Base-by-base conservation (phyloP, 2,329 filamentous ascomycete species). In the Ophiosphaerella herpotricha region DNA sequence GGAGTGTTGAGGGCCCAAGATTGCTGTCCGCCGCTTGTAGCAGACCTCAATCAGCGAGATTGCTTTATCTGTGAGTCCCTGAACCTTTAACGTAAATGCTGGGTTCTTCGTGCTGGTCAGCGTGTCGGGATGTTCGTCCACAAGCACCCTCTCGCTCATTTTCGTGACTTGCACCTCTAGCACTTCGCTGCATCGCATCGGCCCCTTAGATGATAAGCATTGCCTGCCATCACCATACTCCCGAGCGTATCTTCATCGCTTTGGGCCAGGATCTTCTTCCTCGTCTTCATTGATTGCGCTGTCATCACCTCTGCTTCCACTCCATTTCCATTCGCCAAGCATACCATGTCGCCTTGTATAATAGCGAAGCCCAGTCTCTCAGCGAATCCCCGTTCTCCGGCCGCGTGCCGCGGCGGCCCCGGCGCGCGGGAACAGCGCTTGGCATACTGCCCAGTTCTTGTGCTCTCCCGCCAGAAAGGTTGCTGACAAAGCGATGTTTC, bases 321-420 rank as follows among this genome's bases (percentile, higher is more conserved):
- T 38, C 14, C 38, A 14, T 35, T 50, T 34, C 46, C 46, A 8
- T 9, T 26, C 24, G 3, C 41, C 12, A 32, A 26, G 46, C 40
- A 24, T 44, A 50, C 46, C 46, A 50, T 35, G 40, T 40, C 32
- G 46, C 46, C 13, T 36, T 29, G 31, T 50, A 45, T 13, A 50
- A n/a, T 13, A 45, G 7, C n/a, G 26, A 14, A 26, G 46, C 46
- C 46, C 46, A 50, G 24, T 38, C 18, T 24, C 18, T 35, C 8
- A 50, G 35, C 13, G 24, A 45, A 18, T 43, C 32, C 4, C 39
- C 2, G 7, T 23, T 23, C 29, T 45, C 18, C 5, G 40, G 46
- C 26, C 24, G 16, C 39, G 46, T 16, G 23, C 39, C 31, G 26
- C 12, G 3, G 29, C 39, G 7, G 39, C 18, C n/a, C 12, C 31